Conservation (phyloP, 176 grass and related monocot species). For the Avena atlantica region DNA sequence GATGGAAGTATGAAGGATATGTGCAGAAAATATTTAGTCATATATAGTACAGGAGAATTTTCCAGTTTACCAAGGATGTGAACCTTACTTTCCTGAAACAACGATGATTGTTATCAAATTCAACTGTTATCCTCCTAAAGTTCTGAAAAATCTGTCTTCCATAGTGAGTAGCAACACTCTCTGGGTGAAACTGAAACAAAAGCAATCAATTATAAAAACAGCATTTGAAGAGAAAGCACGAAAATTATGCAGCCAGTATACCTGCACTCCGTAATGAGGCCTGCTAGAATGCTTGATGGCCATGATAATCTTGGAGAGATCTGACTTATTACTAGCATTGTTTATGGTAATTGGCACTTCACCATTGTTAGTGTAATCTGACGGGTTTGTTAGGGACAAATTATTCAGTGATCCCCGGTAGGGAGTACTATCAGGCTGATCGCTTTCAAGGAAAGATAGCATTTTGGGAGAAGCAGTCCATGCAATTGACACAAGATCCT, state of each 20-base stretch:
- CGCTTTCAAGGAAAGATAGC: constrained; percentile 70
- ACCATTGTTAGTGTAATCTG: background rate
- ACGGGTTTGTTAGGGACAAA: background rate
- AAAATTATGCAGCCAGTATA: constrained; percentile 41
- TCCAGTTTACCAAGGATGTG: constrained; percentile 92
- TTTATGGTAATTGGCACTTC: constrained; percentile 22
- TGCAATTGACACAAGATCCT: constrained; percentile 81
- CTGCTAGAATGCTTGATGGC: constrained; percentile 70
- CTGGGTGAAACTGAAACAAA: constrained; percentile 90
- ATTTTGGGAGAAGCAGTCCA: constrained; percentile 75
- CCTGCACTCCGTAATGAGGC: constrained; percentile 97
- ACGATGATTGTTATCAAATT: constrained; percentile 50
- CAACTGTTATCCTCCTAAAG: constrained; percentile 79
- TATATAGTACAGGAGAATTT: constrained; percentile 55
- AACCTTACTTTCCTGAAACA: constrained; percentile 87
- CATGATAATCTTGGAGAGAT: constrained; percentile 67
- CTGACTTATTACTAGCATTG: constrained; percentile 33
- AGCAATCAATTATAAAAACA: constrained; percentile 22
- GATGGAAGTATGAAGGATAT: background rate
- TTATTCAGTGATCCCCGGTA: constrained; percentile 34
- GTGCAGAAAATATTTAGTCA: constrained; percentile 20
- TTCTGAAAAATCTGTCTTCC: constrained; percentile 95
- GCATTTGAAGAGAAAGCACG: background rate
- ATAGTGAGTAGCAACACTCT: constrained; percentile 85
- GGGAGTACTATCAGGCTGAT: constrained; percentile 32